Evolutionary conservation across 371 early-diverging fungal genomes (phyloP), one percentile per base, ranked within the genome.

Genomic region (Apophysomyces ossiformis): DNA sequence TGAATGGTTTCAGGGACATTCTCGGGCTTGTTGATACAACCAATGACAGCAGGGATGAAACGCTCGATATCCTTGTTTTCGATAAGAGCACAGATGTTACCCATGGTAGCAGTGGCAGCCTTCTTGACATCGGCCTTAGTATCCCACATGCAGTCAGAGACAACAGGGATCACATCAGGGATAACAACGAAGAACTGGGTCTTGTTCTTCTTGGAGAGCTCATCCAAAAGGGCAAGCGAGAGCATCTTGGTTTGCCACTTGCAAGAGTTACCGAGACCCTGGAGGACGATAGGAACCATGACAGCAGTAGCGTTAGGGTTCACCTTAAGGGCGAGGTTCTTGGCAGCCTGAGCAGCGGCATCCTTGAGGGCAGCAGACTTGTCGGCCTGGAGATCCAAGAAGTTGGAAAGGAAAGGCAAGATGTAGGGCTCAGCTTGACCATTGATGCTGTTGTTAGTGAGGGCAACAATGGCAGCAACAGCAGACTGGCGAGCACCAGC

Each of bases 241-340:
- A 83, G 88, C 32, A 86, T 82, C 77, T 89, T 87, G 58, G 90
- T 87, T 70, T 89, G 93, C 93, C 93, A 93, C 70, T 92, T 92
- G 64, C 85, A 88, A 58, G 87, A 84, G 73, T 89, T 84, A 41
- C 72, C 79, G 61, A 88, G 82, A 64, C 78, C 82, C 37, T 88
- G 87, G 59, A 82, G 79, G 61, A 90, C 76, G 35, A 78, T 68
- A 15, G 89, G 88, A 7, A 90, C 68, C n/a, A 90, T 65, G 56
- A 79, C 68, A 36, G 69, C 75, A 15, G 86, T 79, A 15, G 89
- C 81, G 58, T 85, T 79, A 15, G 89, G 81, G 13, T 85, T 86
- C 64, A 86, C 73, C 16, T 78, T 75, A 44, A 73, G 78, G 70
- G 83, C 74, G 21, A 92, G 67, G 35, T 79, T 81, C 41, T 77